Conservation (phyloP, 257 asterid species). For the Primulina eburnea region DNA sequence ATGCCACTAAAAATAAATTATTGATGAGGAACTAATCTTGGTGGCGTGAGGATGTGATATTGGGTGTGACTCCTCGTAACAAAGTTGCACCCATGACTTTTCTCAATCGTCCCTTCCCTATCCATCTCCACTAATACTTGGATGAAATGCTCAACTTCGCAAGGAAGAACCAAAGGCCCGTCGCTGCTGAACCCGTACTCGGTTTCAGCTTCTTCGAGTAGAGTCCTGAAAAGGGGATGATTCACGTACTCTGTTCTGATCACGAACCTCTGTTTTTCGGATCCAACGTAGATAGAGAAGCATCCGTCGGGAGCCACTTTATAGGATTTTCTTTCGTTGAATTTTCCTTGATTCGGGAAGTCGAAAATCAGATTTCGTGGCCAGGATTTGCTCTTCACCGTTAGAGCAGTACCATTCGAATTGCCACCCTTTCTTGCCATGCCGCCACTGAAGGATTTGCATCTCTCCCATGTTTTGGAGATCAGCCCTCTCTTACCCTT, state of each 20-base stretch:
- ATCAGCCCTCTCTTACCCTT: conserved; percentile 51
- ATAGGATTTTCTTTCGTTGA: background rate
- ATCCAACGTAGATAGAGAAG: conserved; percentile 56
- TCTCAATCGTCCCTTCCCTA: conserved; percentile 14
- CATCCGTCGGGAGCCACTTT: conserved; percentile 47
- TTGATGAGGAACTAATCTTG: conserved; percentile 15
- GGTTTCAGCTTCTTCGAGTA: conserved; percentile 65
- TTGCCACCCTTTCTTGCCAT: conserved; percentile 28
- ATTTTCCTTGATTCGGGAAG: background rate
- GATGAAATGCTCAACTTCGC: conserved; percentile 42
- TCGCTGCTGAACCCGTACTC: conserved; percentile 52
- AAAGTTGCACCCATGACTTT: conserved; percentile 26
- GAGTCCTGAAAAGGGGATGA: conserved; percentile 47
- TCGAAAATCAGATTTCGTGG: conserved; percentile 9
- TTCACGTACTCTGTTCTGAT: conserved; percentile 46
- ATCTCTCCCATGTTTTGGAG: conserved; percentile 47
- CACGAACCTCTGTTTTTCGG: conserved; percentile 45
- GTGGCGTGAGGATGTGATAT: conserved; percentile 29
- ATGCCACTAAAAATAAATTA: conserved; percentile 19
- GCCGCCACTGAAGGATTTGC: conserved; percentile 45
- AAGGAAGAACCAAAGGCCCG: conserved; percentile 62
- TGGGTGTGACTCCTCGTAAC: conserved; percentile 25
- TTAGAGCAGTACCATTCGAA: conserved; percentile 6
- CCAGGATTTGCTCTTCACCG: conserved; percentile 35
- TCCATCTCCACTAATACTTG: conserved; percentile 47